Evolutionary conservation across 257 asterid genomes (phyloP).

Genomic region (Solanum tarapatanum): DNA sequence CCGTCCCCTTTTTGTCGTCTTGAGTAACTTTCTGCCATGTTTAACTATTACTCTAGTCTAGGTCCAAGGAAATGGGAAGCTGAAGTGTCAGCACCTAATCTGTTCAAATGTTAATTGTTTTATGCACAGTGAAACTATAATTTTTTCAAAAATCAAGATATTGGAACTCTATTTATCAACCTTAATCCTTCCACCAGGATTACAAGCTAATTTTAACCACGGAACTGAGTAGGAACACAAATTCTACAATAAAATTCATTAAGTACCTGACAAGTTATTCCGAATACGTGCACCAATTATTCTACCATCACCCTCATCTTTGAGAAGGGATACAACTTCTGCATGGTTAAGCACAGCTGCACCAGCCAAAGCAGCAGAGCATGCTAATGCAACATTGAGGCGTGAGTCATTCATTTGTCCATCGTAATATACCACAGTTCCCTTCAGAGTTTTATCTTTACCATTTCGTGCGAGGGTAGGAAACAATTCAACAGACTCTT

Average conservation of each 20-base stretch:
- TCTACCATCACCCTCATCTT: slow-evolving; percentile 54
- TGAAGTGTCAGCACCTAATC: not conserved
- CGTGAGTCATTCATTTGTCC: slow-evolving; percentile 99
- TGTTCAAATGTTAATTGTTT: not conserved
- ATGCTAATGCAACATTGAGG: slow-evolving; percentile 76
- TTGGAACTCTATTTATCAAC: not conserved
- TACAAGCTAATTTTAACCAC: not conserved
- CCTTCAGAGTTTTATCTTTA: slow-evolving; percentile 67
- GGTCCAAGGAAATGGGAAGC: not conserved
- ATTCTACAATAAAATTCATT: not conserved
- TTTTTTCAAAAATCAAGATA: not conserved
- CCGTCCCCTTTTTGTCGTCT: not conserved
- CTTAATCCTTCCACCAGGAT: not conserved
- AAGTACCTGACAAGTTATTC: slow-evolving; percentile 64
- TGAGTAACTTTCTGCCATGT: not conserved
- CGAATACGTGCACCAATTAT: slow-evolving; percentile 77
- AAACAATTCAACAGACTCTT: slow-evolving; percentile 79
- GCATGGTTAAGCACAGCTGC: slow-evolving; percentile 92
- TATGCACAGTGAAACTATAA: not conserved
- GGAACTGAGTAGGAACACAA: not conserved
- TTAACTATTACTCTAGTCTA: not conserved
- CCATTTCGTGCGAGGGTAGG: slow-evolving; percentile 85
- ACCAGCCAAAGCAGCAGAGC: slow-evolving; percentile 94
- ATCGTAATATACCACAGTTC: slow-evolving; percentile 96
- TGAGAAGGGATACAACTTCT: slow-evolving; percentile 64